phyloP scores from a whole-genome alignment of 2,329 filamentous ascomycete genomes.

The Clonostachys sp. region DNA sequence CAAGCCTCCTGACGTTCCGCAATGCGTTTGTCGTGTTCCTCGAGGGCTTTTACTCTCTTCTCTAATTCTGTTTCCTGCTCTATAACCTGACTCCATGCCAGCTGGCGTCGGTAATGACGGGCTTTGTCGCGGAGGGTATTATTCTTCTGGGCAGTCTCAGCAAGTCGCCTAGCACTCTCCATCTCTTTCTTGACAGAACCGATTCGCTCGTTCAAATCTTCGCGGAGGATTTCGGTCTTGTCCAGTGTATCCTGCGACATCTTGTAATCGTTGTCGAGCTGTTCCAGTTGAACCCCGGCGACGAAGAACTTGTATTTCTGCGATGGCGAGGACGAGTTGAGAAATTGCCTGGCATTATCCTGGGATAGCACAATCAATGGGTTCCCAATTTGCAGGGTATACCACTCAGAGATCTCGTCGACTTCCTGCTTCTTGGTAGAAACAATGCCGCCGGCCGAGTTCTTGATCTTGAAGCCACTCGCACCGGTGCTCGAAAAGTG shows the following conservation, averaged over 20 bases:
- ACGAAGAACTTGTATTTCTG: constrained; percentile 97
- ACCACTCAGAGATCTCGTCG: constrained; percentile 91
- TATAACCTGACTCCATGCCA: constrained; percentile 84
- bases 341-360: constrained; percentile 88
- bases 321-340: constrained; percentile 75
- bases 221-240: constrained; percentile 39
- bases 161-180: constrained; percentile 59
- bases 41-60: constrained; percentile 19
- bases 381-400: constrained; percentile 91
- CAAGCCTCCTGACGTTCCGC: constrained; percentile 16
- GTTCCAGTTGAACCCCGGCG: constrained; percentile 88
- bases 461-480: constrained; percentile 86
- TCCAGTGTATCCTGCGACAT: constrained; percentile 77
- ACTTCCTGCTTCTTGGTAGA: constrained; percentile 83
- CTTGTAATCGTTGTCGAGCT: constrained; percentile 86
- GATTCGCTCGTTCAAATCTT: constrained; percentile 26
- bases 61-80: constrained; percentile 60
- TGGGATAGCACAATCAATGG: constrained; percentile 94
- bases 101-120: constrained; percentile 56
- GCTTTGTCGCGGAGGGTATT: constrained; percentile 59
- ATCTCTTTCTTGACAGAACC: constrained; percentile 29
- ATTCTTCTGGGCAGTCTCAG: constrained; percentile 62
- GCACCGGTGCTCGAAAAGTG: constrained; percentile 72
- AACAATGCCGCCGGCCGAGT: constrained; percentile 61
- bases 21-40: constrained; percentile 15